phyloP scores from a whole-genome alignment of 441 rosid species.

The Pelargonium citronellum region DNA sequence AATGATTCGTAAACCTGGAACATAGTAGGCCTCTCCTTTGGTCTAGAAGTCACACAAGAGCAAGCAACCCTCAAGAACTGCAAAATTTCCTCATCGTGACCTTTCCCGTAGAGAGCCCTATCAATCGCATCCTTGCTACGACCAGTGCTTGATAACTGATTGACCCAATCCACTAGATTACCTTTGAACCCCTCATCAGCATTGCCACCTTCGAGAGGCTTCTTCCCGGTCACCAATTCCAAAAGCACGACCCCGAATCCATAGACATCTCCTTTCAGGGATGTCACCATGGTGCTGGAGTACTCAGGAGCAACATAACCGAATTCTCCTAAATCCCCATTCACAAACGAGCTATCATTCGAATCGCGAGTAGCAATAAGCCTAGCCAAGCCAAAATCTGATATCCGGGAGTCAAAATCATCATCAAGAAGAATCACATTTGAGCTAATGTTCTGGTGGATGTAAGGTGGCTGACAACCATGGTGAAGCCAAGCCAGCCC shows the following conservation, averaged over 20 bases:
- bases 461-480: slow-evolving; percentile 40
- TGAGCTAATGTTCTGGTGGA: slow-evolving; percentile 54
- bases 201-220: slow-evolving; percentile 33
- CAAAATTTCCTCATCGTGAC: slow-evolving; percentile 44
- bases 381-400: slow-evolving; percentile 53
- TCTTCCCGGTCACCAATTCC: slow-evolving; percentile 53
- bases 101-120: slow-evolving; percentile 37
- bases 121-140: slow-evolving; percentile 47
- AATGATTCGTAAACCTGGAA: slow-evolving; percentile 48
- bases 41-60: slow-evolving; percentile 53
- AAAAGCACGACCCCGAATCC: slow-evolving; percentile 61
- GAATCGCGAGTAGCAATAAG: slow-evolving; percentile 43
- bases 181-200: slow-evolving; percentile 53
- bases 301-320: slow-evolving; percentile 69
- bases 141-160: slow-evolving; percentile 34
- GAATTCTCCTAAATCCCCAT: slow-evolving; percentile 48
- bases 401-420: slow-evolving; percentile 50
- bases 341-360: slow-evolving; percentile 41
- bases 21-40: slow-evolving; percentile 64
- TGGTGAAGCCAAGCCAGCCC: slow-evolving; percentile 70
- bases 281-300: slow-evolving; percentile 49
- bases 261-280: slow-evolving; percentile 60
- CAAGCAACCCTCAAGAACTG: slow-evolving; percentile 53
- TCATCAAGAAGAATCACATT: slow-evolving; percentile 58
- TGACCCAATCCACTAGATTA: slow-evolving; percentile 64